Base-by-base conservation (phyloP, 139 green algal species). In the Chlorella sp. region DNA sequence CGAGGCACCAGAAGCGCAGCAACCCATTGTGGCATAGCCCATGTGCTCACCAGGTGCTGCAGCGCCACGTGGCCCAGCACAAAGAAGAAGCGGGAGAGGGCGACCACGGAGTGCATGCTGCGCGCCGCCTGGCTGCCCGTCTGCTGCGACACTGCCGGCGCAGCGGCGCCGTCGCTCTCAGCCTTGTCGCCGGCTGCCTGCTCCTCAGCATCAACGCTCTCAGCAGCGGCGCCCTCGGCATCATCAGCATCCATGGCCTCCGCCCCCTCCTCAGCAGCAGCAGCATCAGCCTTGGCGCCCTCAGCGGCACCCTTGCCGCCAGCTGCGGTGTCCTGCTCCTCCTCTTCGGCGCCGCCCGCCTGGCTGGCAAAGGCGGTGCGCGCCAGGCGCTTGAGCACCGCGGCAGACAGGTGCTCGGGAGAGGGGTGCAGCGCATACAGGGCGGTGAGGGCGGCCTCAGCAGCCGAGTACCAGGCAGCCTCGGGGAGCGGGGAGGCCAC, bases 381-480 rank as follows among this genome's bases (percentile, higher is more conserved):
- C 20, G 88, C 92, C 87, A 93, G 64, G 17, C 62, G 70, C 56
- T 86, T 70, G 72, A 98, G 70, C 9, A 96, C 73, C 6, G 83
- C 87, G 4, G 69, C 87, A 15, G 57, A 68, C 47, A 96, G 69
- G 56, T 60, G 79, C 78, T 96, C 90, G 0, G 96, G 96, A 0
- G 88, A 38, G 1, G 92, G 94, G 86, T 97, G 93, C 84, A 99
- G 88, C 5, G 82, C 71, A 86, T 98, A 98, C 12, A 99, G 25
- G 0, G 96, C 94, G 16, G 41, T 82, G 0, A 98, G 67, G 7
- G 91, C 91, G 12, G 94, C 92, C 88, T 98, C 95, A 1, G 94
- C 93, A 1, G 88, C 94, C 1, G 90, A 88, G 65, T 92, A 96
- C 96, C 96, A 97, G 15, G 34, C 73, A 1, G 38, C 38, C 23